Evolutionary conservation across 192 early-diverging fungal genomes (phyloP).

Genomic region (Gonapodya prolifera): DNA sequence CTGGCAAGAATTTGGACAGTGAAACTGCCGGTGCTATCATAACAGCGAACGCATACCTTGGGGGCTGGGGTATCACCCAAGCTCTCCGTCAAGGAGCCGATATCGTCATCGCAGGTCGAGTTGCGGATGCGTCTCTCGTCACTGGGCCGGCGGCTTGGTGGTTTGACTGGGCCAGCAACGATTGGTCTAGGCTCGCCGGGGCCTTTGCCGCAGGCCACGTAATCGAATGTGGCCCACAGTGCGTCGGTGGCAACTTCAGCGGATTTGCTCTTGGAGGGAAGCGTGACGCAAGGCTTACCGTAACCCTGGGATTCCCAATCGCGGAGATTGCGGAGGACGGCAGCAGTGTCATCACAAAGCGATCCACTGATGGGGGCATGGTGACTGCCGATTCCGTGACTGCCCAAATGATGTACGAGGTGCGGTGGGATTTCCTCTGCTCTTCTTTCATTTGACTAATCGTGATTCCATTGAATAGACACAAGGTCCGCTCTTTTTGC

Average conservation of each 20-base stretch:
- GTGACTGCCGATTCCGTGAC: background rate
- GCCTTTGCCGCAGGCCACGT: background rate
- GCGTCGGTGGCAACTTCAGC: background rate
- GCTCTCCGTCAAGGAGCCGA: background rate
- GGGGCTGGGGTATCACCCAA: background rate
- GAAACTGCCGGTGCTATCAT: background rate
- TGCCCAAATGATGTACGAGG: conserved; percentile 3
- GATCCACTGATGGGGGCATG: background rate
- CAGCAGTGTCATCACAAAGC: background rate
- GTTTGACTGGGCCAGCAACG: background rate
- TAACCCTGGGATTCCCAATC: background rate
- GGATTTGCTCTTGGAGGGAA: background rate
- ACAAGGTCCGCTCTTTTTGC: background rate
- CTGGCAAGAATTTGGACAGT: background rate
- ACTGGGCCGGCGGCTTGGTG: background rate
- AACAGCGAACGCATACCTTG: background rate
- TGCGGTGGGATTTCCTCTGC: background rate
- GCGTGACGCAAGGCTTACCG: background rate
- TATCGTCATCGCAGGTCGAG: conserved; percentile 1
- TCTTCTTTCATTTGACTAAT: background rate
- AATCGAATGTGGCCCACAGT: background rate
- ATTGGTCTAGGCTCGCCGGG: background rate
- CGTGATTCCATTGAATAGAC: background rate
- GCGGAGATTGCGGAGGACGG: background rate
- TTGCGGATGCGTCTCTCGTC: conserved; percentile 1